These are phyloP conservation scores for Anthracocystis setariae DNA, from an alignment of 1,284 basidiomycete species.

Conservation along the genomic window DNA sequence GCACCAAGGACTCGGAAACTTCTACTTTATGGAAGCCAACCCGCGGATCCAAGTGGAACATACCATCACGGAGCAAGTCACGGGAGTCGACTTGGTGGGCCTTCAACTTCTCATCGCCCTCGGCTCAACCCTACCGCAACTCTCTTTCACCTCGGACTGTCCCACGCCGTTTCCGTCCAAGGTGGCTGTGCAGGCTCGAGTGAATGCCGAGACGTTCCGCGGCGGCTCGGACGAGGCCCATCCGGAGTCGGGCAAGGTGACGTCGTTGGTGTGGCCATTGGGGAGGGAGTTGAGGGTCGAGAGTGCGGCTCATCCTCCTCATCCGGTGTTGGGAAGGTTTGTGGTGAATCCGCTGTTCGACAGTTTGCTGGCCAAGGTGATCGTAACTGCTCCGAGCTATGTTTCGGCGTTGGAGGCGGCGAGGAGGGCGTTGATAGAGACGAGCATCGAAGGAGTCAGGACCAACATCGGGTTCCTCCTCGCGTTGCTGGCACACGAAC, in stretches of 20 bases:
- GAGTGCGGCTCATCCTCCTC: conserved; percentile 45
- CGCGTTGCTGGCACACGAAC: conserved; percentile 20
- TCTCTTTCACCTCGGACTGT: conserved; percentile 3
- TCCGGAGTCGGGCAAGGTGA: conserved; percentile 28
- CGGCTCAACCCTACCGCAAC: conserved; percentile 16
- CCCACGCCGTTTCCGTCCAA: conserved; percentile 8
- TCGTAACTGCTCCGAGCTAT: conserved; percentile 43
- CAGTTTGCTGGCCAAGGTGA: conserved; percentile 53
- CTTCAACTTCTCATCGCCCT: conserved; percentile 34
- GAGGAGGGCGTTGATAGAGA: conserved; percentile 17
- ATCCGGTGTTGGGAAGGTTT: conserved; percentile 15
- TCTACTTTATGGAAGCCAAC: conserved; percentile 53
- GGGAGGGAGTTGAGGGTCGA: conserved; percentile 49
- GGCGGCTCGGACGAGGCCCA: conserved; percentile 19
- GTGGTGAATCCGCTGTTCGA: conserved; percentile 43
- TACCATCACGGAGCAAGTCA: conserved; percentile 45
- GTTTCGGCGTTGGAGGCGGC: conserved; percentile 14
- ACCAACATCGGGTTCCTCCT: conserved; percentile 38
- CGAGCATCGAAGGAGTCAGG: conserved; percentile 24
- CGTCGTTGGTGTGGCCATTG: conserved; percentile 22
- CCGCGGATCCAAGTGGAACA: conserved; percentile 55
- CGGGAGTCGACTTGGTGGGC: conserved; percentile 27
- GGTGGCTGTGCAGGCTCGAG: conserved; percentile 33
- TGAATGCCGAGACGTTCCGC: conserved; percentile 44
- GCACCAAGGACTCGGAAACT: conserved; percentile 1